Evolutionary conservation across 1,284 basidiomycete genomes (phyloP).

Genomic region (Fomitopsis pinicola): DNA sequence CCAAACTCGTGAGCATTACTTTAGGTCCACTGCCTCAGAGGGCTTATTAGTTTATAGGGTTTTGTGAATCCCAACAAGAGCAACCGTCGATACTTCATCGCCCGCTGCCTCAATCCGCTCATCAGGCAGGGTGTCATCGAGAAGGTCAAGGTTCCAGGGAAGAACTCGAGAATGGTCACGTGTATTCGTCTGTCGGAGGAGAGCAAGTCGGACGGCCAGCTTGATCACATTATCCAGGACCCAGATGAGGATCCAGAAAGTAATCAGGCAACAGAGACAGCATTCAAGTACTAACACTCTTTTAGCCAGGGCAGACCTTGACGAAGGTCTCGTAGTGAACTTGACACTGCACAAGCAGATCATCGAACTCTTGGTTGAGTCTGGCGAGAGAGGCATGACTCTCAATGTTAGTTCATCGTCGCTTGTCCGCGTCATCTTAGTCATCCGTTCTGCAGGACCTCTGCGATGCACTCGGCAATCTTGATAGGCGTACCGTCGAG

Average conservation of each 20-base stretch:
- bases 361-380: constrained; percentile 60
- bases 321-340: constrained; percentile 45
- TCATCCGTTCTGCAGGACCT: constrained; percentile 50
- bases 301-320: background rate
- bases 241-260: constrained; percentile 3
- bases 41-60: constrained; percentile 43
- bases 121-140: constrained; percentile 69
- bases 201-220: constrained; percentile 1
- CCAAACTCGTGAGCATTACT: constrained; percentile 53
- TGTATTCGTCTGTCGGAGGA: constrained; percentile 57
- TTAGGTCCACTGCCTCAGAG: background rate
- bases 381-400: constrained; percentile 65
- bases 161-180: constrained; percentile 44
- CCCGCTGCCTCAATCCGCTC: constrained; percentile 58
- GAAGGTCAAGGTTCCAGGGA: constrained; percentile 56
- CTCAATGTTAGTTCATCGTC: constrained; percentile 46
- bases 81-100: constrained; percentile 74
- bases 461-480: constrained; percentile 55
- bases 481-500: constrained; percentile 77
- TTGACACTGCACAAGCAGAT: constrained; percentile 74
- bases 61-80: constrained; percentile 67
- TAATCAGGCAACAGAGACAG: background rate
- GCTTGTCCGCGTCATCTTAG: background rate
- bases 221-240: background rate
- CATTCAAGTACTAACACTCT: background rate